These are phyloP conservation scores for Gymnopilus junonius DNA, from an alignment of 768 basidiomycete species.

Conservation along the genomic window DNA sequence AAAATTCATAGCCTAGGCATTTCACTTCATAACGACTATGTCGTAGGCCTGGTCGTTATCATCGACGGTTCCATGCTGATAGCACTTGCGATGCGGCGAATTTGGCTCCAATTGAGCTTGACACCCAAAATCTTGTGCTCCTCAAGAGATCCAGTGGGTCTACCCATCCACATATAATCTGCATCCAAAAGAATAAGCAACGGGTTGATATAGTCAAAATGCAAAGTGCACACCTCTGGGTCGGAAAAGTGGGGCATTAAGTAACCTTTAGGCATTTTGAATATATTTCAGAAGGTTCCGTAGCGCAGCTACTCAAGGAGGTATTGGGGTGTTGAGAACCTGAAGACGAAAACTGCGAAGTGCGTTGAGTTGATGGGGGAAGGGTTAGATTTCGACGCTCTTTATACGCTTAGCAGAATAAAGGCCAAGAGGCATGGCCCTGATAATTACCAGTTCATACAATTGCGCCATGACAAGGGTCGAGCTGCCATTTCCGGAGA, in stretches of 20 bases:
- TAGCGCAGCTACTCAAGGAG: background rate
- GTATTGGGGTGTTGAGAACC: background rate
- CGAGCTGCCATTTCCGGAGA: background rate
- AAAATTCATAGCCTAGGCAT: background rate
- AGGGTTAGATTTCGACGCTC: background rate
- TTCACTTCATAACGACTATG: background rate
- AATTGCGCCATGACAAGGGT: background rate
- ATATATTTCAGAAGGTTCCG: background rate
- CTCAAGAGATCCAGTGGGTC: too few species aligned
- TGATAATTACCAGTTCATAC: background rate
- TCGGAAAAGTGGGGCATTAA: background rate
- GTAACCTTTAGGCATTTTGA: background rate
- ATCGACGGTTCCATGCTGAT: background rate
- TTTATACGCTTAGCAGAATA: background rate
- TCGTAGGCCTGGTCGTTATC: slow-evolving; percentile 3
- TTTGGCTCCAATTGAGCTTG: background rate
- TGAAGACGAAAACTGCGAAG: background rate
- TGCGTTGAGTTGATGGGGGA: background rate
- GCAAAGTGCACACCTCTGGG: background rate
- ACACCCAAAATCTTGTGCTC: background rate
- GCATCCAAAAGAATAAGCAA: background rate
- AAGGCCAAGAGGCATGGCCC: background rate
- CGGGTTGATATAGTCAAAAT: background rate
- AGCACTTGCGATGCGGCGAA: background rate
- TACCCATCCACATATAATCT: background rate